Evolutionary conservation across 768 basidiomycete species (phyloP), one percentile per base, ranked within the genome.

Genomic region (Suillus ampliporus): DNA sequence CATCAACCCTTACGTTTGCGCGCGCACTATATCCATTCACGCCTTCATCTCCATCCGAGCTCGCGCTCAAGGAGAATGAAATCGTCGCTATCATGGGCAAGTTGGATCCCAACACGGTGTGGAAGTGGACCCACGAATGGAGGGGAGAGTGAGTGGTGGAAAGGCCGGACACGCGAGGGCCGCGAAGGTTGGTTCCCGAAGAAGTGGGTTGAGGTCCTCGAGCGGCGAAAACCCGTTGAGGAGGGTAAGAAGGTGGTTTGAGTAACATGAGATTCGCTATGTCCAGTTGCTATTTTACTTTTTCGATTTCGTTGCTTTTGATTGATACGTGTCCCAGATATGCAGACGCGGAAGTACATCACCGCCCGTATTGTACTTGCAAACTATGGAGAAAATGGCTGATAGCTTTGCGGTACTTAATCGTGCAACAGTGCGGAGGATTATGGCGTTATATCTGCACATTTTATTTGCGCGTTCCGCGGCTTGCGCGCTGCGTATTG

Each of bases 161-260:
- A 88, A 74, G 96, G 96, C 1, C 83, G 96, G 51, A 95, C 92
- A 64, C 82, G 96, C 61, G 95, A 97, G 67, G 96, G 96, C 0
- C 82, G 90, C 67, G 89, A 92, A 67, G 96, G 96, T 0, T 99
- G 95, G 94, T 97, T 99, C 83, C 96, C 96, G 2, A 84, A 81
- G 62, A 94, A 91, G 67, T 96, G 91, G 85, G 94, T 96, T 4
- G 86, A 94, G 74, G 80, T 91, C 4, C 75, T 92, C 61, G 86
- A 83, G 69, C 80, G 83, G 70, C 74, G 71, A 68, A 80, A 77
- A 60, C 61, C 64, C 1, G 67, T 66, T 31, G 78, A 71, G 14
- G 80, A 77, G 60, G 68, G 67, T 6, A 83, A 82, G 71, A 82
- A 80, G 68, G 67, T 78, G 9, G 77, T 82, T 37, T 83, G 69